These are phyloP conservation scores for Chamaenerion angustifolium DNA, from an alignment of 345 rosid genomes.

Conservation along the genomic window DNA sequence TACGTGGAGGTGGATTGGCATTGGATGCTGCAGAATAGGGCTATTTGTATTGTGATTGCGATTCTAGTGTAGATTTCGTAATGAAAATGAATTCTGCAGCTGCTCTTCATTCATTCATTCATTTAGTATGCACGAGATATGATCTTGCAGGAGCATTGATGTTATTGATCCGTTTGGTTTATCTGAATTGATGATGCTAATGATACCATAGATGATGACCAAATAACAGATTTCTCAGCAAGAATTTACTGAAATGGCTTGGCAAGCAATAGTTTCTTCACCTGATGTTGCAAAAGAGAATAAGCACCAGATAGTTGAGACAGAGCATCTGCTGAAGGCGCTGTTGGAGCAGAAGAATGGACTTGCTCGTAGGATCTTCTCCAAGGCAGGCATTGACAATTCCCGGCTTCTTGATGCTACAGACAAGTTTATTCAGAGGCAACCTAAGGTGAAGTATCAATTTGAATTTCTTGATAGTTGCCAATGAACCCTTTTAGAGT, in stretches of 20 bases:
- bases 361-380: conserved; percentile 83
- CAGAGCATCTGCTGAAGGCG: conserved; percentile 92
- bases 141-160: not conserved
- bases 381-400: conserved; percentile 76
- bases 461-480: not conserved
- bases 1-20: not conserved
- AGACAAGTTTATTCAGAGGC: conserved; percentile 79
- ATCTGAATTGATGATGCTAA: not conserved
- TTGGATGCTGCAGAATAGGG: not conserved
- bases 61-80: not conserved
- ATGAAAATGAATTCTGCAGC: too few species aligned
- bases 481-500: too few species aligned
- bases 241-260: conserved; percentile 97
- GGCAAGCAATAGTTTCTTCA: conserved; percentile 94
- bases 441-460: conserved; percentile 57
- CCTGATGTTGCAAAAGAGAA: conserved; percentile 92
- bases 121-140: not conserved
- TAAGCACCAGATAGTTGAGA: conserved; percentile 97
- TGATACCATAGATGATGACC: not conserved
- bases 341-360: conserved; percentile 97
- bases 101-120: too few species aligned
- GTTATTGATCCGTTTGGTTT: not conserved
- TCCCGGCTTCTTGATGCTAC: conserved; percentile 84
- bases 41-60: not conserved
- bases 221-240: conserved; percentile 68